Percentiles rank a stretch among this genome's conserved stretches.
Conservation (phyloP, 257 asterid genomes). For the Ilex asprella region DNA sequence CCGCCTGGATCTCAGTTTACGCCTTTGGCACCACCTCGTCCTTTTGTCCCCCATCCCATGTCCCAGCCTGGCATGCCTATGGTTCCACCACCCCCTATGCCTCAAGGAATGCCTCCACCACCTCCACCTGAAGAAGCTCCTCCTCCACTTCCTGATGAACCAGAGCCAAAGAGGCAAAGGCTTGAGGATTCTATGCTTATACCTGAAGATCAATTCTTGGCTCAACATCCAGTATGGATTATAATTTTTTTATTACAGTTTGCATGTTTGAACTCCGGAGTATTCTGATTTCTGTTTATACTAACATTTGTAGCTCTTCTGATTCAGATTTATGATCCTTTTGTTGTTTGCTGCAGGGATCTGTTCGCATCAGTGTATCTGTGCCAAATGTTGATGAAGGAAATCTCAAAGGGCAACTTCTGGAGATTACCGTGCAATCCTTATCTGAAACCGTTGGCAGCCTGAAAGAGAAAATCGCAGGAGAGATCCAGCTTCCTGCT, state of each 20-base stretch:
- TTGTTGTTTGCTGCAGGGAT: conserved; percentile 58
- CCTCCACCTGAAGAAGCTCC: conserved; percentile 97
- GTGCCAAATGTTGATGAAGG: conserved; percentile 92
- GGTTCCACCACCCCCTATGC: conserved; percentile 81
- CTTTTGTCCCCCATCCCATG: conserved; percentile 42
- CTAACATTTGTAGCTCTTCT: not conserved
- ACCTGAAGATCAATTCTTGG: conserved; percentile 86
- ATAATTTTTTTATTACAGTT: not conserved
- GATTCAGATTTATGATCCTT: conserved; percentile 2
- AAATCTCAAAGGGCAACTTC: conserved; percentile 75
- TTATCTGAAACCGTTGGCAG: conserved; percentile 75
- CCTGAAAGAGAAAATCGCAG: conserved; percentile 90
- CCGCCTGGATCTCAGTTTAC: conserved; percentile 88
- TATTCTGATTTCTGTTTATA: not conserved
- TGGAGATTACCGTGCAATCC: conserved; percentile 73
- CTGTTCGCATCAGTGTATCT: conserved; percentile 53
- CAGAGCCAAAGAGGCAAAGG: conserved; percentile 91
- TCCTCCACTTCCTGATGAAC: conserved; percentile 94
- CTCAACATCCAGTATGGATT: conserved; percentile 55
- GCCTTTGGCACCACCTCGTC: conserved; percentile 55
- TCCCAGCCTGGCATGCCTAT: conserved; percentile 68
- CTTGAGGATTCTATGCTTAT: conserved; percentile 75
- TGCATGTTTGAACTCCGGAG: too few species aligned
- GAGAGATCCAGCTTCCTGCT: conserved; percentile 88
- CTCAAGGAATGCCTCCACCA: conserved; percentile 66